These are phyloP conservation scores for Albifimbria verrucaria DNA, from an alignment of 2,329 filamentous ascomycete genomes.

Conservation along the genomic window DNA sequence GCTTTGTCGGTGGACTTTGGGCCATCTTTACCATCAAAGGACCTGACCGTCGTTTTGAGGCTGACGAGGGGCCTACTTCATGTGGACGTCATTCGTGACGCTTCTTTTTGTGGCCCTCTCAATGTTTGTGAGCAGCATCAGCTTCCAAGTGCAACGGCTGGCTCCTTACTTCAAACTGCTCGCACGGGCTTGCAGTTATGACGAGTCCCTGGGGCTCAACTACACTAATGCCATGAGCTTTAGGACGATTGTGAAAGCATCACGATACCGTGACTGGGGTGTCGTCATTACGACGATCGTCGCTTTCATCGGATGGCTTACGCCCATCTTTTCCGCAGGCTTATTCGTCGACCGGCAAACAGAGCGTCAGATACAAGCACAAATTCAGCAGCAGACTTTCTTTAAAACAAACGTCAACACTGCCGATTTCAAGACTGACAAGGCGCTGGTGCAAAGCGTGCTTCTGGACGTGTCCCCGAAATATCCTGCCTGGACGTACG, in stretches of 20 bases:
- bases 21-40: slow-evolving; percentile 15
- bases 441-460: slow-evolving; percentile 13
- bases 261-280: slow-evolving; percentile 20
- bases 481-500: slow-evolving; percentile 22
- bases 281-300: slow-evolving; percentile 22
- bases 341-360: slow-evolving; percentile 20
- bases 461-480: slow-evolving; percentile 16
- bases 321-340: slow-evolving; percentile 24
- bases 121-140: slow-evolving; percentile 19
- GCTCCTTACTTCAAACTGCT: slow-evolving; percentile 21
- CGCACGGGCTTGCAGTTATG: slow-evolving; percentile 15
- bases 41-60: slow-evolving; percentile 14
- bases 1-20: slow-evolving; percentile 17
- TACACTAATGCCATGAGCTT: slow-evolving; percentile 25
- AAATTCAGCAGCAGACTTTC: slow-evolving; percentile 16
- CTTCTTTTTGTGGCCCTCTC: slow-evolving; percentile 15
- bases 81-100: slow-evolving; percentile 23
- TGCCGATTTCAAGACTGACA: slow-evolving; percentile 9
- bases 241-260: slow-evolving; percentile 18
- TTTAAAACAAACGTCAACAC: slow-evolving; percentile 19
- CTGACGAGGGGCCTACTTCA: slow-evolving; percentile 14
- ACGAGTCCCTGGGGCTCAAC: slow-evolving; percentile 19
- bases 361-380: slow-evolving; percentile 12
- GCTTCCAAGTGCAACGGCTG: slow-evolving; percentile 21
- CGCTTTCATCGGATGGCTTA: slow-evolving; percentile 22